Evolutionary conservation across 345 rosid genomes (phyloP), one percentile per base, ranked within the genome.

Genomic region (Citrus reticulata): DNA sequence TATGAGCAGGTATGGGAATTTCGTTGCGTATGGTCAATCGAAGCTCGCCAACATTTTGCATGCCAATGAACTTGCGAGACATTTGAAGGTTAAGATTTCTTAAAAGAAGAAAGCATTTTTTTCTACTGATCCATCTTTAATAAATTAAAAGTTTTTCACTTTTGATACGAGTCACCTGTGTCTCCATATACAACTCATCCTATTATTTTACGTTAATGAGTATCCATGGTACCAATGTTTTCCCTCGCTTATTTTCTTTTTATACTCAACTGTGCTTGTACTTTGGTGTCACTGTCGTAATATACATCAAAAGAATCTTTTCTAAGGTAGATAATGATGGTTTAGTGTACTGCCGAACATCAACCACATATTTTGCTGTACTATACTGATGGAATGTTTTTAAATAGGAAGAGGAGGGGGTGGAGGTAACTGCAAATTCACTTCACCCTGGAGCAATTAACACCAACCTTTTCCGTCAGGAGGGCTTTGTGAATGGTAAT

Each of bases 41-140:
- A 95, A 95, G 85, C 91, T 95, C 10, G 90, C 91, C 76, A 93
- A 91, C 79, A 77, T 93, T 79, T 83, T 95, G 89, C 96, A 93
- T 78, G 93, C 95, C 25, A 90, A 86, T 78, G 99, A 95, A 90
- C 93, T 95, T 40, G 76, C 95, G 19, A 89, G 88, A 81, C 87
- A 71, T 35, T 81, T 95, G 68, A 91, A 93, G 96, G 98, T 95
- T 17, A 49, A 62, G 61, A 17, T 59, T 66, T 29, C 76, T 39
- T 64, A 19, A 32, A 71, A 42, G 16, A 74, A 25, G 61, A 39
- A 9, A 27, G 9, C 34, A 40, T n/a, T 78, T 9, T 9, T 37
- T 54, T 37, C 42, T 17, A 7, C n/a, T 25, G 32, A 25, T 61
- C 22, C 10, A 20, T 17, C 27, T 55, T 32, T 54, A 24, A 14